Base-by-base conservation (phyloP, 192 early-diverging fungal genomes). In the Pecoramyces ruminantium region DNA sequence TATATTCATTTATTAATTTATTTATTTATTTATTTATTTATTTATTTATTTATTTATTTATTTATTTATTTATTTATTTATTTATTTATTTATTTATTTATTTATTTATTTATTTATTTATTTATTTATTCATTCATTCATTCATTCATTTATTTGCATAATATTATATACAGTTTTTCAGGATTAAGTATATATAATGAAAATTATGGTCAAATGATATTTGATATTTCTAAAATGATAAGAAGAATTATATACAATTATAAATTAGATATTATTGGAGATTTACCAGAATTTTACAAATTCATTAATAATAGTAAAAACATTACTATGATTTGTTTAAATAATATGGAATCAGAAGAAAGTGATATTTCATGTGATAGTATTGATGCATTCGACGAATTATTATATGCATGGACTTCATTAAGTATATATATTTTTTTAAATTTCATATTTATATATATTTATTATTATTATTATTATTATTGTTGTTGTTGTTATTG, bases 311-410 rank as follows among this genome's bases (percentile, higher is more conserved):
- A 88, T 58, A 85, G 92, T 6, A 88, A 87, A 13, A 78, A 87
- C 13, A 38, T 93, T 39, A 91, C 89, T 4, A 83, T 90, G 42
- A 21, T 51, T 21, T 51, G 42, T 51, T 51, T 51, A 21, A 21
- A 17, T 0, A 51, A 51, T 21, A 21, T 51, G 18, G 42, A 51
- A 51, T 77, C 21, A 9, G 28, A 39, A 34, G 40, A 29, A 82
- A 30, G 67, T 82, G 82, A 30, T 79, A n/a, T 21, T 13, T 18
- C 78, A 81, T 29, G 83, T 38, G 89, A 90, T 82, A 85, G 86
- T 38, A 84, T 84, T 58, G 92, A 91, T 28, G 89, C 89, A 0
- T 88, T 88, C 40, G 92, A 93, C 78, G 90, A 92, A 34, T 87
- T 89, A 21, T 82, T 93, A 16, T 87, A 86, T 29, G 86, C 88